Evolutionary conservation across 2,329 filamentous ascomycete species (phyloP), one percentile per base, ranked within the genome.

Genomic region (Fusarium brachygibbosum): DNA sequence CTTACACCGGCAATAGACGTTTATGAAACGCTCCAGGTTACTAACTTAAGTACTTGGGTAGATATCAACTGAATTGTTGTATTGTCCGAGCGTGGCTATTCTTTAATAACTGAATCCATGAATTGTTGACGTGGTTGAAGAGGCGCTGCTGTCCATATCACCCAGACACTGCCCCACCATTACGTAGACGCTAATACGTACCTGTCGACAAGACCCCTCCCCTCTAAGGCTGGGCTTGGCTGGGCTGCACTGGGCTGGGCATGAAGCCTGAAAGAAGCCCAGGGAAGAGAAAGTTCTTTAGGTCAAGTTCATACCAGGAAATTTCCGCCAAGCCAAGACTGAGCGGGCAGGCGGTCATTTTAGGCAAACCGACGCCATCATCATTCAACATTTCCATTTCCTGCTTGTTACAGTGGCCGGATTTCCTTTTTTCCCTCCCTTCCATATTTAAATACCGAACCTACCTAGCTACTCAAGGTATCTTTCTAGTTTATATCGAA

Each of bases 111-210:
- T 34, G 3, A 23, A 28, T 28, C 16, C 17, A 38, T 46, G 16
- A 6, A 21, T 25, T 25, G 23, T 25, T 25, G 23, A 25, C 23
- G 23, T 25, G 23, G 23, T 25, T 25, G 23, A 25, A 6, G 23
- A 25, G 23, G 23, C 23, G 23, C 23, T 25, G 23, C 23, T 25
- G 4, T 25, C 23, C 23, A 25, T 25, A 25, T 25, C 23, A 34
- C 35, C 49, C 7, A 31, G 25, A 31, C 73, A 76, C 73, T 74
- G 78, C 78, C 78, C 78, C 78, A 75, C 78, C 77, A 79, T 79
- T 79, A 79, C 77, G 78, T 78, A 76, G 51, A 48, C 44, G 19
- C 37, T 40, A 37, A 40, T 29, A 32, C 42, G 40, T 35, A 56
- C 25, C 29, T 31, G 65, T 21, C 16, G 23, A 23, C 28, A 50